Evolutionary conservation across 768 basidiomycete genomes (phyloP).

Genomic region (Phaffia australis): DNA sequence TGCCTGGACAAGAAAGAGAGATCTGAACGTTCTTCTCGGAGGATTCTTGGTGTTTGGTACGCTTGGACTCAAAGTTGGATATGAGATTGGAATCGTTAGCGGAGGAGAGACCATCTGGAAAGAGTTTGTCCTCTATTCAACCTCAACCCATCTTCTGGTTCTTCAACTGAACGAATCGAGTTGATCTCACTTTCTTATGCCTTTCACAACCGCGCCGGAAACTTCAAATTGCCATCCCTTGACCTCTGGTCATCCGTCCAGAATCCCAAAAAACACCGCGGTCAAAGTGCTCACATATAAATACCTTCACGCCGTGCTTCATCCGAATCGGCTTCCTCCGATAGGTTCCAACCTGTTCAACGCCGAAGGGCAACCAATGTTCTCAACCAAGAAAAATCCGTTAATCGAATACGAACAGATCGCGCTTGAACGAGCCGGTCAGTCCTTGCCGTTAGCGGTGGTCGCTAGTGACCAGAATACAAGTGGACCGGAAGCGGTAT

Average conservation of each 20-base stretch:
- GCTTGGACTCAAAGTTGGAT: background rate
- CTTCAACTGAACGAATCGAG: no score
- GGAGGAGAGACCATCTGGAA: background rate
- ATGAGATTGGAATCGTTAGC: background rate
- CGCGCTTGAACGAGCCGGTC: no score
- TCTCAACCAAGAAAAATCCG: background rate
- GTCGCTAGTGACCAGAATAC: no score
- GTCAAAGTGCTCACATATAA: background rate
- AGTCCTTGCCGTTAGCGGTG: no score
- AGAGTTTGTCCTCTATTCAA: background rate
- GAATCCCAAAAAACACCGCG: background rate
- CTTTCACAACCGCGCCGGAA: no score
- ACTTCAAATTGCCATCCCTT: background rate
- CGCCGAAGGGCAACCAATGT: background rate
- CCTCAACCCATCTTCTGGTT: background rate
- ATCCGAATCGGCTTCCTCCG: background rate
- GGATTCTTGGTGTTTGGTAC: background rate
- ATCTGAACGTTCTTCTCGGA: background rate
- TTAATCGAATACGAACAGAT: no score
- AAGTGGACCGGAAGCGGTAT: no score
- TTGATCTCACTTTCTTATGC: no score
- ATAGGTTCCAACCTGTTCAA: conserved; percentile 2
- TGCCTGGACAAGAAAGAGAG: background rate
- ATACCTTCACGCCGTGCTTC: background rate
- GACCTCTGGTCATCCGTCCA: background rate